Conservation (phyloP, 2,329 filamentous ascomycete species). For the Delphinella strobiligena region DNA sequence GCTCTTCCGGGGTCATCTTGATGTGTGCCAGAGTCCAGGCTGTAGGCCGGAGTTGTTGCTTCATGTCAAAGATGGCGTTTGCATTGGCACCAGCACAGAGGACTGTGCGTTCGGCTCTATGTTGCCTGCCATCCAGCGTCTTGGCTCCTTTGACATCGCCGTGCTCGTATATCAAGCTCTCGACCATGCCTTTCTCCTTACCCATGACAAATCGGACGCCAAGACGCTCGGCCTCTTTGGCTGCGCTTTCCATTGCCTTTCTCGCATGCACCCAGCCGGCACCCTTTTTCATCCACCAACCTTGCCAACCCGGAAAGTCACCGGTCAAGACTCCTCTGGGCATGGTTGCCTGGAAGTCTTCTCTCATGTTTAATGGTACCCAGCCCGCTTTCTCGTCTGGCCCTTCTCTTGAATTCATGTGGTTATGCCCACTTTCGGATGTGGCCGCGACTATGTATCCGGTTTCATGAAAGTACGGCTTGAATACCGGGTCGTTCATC, state of each 20-base stretch:
- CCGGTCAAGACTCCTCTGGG: constrained; percentile 39
- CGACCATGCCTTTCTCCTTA: constrained; percentile 24
- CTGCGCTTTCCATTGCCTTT: constrained; percentile 36
- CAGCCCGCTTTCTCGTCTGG: constrained; percentile 8
- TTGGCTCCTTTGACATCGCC: constrained; percentile 31
- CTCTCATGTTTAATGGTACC: constrained; percentile 26
- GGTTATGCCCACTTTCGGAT: constrained; percentile 20
- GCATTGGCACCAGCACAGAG: constrained; percentile 39
- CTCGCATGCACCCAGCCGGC: constrained; percentile 45
- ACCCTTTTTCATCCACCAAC: constrained; percentile 31
- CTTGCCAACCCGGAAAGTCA: constrained; percentile 38
- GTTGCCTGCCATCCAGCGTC: constrained; percentile 29
- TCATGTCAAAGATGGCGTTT: constrained; percentile 37
- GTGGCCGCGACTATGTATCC: constrained; percentile 37
- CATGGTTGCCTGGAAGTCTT: constrained; percentile 41
- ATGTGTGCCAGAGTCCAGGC: constrained; percentile 44
- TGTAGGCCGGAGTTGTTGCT: constrained; percentile 40
- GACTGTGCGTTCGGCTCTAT: constrained; percentile 34
- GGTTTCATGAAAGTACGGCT: constrained; percentile 33
- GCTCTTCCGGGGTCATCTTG: constrained; percentile 34
- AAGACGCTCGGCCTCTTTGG: constrained; percentile 31
- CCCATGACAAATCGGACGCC: constrained; percentile 38
- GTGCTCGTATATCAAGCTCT: constrained; percentile 23
- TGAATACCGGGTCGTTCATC: constrained; percentile 31
- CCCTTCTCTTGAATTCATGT: constrained; percentile 4